phyloP scores from a whole-genome alignment of 345 rosid species.

The Eucalyptus tenuipes region DNA sequence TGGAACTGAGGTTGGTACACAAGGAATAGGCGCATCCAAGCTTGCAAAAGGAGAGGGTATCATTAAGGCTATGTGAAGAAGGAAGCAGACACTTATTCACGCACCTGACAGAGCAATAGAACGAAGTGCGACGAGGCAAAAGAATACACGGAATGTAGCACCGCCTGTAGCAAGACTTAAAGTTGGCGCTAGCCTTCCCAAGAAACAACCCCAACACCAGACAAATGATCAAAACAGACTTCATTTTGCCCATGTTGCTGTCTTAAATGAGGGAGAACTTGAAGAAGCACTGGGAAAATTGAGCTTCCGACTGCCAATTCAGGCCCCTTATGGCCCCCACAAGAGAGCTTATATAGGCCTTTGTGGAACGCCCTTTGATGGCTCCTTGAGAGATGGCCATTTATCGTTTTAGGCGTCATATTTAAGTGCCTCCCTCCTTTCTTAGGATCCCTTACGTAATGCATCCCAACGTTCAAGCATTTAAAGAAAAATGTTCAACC shows the following conservation, averaged over 20 bases:
- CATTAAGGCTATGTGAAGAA: not conserved
- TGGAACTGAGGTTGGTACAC: conserved; percentile 28
- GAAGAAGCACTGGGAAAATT: not conserved
- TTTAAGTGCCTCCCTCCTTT: not conserved
- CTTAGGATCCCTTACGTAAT: not conserved
- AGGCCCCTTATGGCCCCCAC: not conserved
- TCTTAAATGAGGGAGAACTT: not conserved
- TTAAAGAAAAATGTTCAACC: not conserved
- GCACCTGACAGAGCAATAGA: conserved; percentile 12
- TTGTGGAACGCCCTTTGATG: not conserved
- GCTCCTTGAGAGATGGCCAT: not conserved
- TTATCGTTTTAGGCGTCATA: not conserved
- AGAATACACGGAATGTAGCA: conserved; percentile 19
- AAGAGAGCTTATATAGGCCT: not conserved
- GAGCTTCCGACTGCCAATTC: not conserved
- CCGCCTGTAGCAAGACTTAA: conserved; percentile 11
- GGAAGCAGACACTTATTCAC: conserved; percentile 17
- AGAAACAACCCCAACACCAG: conserved; percentile 6
- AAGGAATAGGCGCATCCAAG: conserved; percentile 24
- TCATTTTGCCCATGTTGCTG: not conserved
- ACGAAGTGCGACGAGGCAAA: not conserved
- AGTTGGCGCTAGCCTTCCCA: conserved; percentile 2
- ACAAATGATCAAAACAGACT: not conserved
- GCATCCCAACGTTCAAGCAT: not conserved
- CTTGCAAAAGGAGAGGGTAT: conserved; percentile 17